A percentile compares a stretch with the other conserved stretches of the same genome.
Conservation (phyloP, 1,284 basidiomycete genomes). For the Omphalotus olearius region DNA sequence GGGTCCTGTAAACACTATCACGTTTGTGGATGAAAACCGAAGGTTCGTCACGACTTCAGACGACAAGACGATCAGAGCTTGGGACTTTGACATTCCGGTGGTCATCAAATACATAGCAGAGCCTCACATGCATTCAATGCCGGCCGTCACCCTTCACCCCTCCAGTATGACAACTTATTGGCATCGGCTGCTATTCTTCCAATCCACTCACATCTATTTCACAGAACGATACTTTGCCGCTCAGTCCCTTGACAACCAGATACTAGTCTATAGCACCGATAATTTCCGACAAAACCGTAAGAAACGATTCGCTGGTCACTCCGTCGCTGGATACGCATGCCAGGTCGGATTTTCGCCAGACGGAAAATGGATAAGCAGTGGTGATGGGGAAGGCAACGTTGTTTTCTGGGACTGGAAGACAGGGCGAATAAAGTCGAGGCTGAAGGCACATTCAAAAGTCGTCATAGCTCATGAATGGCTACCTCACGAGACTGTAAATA, state of each 20-base stretch:
- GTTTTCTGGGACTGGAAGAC: conserved; percentile 99
- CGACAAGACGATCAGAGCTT: conserved; percentile 98
- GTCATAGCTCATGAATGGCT: conserved; percentile 98
- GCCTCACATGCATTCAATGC: conserved; percentile 99
- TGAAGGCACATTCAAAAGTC: conserved; percentile 90
- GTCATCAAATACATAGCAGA: conserved; percentile 99
- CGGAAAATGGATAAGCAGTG: conserved; percentile 95
- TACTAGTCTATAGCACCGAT: conserved; percentile 94
- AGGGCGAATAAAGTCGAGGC: conserved; percentile 86
- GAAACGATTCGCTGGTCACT: conserved; percentile 97
- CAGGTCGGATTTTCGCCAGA: conserved; percentile 97
- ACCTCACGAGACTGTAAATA: conserved; percentile 91
- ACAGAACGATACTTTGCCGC: conserved; percentile 89
- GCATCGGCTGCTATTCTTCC: conserved; percentile 1
- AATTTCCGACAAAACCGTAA: conserved; percentile 98
- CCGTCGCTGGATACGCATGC: conserved; percentile 94
- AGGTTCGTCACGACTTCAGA: conserved; percentile 98
- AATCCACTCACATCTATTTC: conserved; percentile 11
- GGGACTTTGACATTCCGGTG: conserved; percentile 98
- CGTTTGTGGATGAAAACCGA: conserved; percentile 95
- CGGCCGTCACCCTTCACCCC: conserved; percentile 92
- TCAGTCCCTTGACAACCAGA: conserved; percentile 97
- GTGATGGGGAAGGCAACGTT: conserved; percentile 91
- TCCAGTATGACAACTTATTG: conserved; percentile 63
- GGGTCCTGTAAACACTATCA: conserved; percentile 97